Base-by-base conservation (phyloP, 352 stramenopile species). In the Plasmopara muralis region DNA sequence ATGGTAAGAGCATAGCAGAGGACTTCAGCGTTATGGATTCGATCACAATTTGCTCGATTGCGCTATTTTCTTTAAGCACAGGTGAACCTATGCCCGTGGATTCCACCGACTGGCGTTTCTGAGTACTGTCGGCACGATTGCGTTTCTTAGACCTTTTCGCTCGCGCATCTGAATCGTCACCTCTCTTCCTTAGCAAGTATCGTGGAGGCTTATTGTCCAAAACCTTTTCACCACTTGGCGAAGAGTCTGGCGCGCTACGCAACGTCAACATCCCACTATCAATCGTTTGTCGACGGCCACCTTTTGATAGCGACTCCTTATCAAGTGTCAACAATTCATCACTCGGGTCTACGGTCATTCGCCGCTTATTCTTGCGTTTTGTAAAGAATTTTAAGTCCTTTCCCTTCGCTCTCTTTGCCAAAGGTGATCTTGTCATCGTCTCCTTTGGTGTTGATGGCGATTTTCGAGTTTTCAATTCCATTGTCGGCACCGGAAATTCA, bases 201-300 rank as follows among this genome's bases (percentile, higher is more conserved):
- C 59, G 20, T 46, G 8, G 13, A n/a, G 18, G 35, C 18, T 60
- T 47, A 13, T 33, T 30, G 29, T 39, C 18, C 38, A 42, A 31
- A 12, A 55, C 33, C 35, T 57, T 42, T 16, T 41, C 30, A 37
- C 16, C 50, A 56, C n/a, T 15, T 25, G 43, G 52, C 43, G 31
- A 14, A 31, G 42, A 46, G 9, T 45, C 55, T 9, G 71, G 35
- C n/a, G 51, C 60, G n/a, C 49, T 50, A 12, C 64, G 58, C 29
- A 85, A 47, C 33, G 78, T 70, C 9, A 66, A 44, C 15, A 85
- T 55, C 18, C 68, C 75, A n/a, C 65, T 64, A 9, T 77, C 70
- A 44, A 89, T 82, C 0, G 79, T 87, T 30, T 84, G 72, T 37
- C 78, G 75, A 33, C 77, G 76, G 12, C 34, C 35, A n/a, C 53